Base-by-base conservation (phyloP, 2,329 filamentous ascomycete species). In the Gaeumannomyces sp. region DNA sequence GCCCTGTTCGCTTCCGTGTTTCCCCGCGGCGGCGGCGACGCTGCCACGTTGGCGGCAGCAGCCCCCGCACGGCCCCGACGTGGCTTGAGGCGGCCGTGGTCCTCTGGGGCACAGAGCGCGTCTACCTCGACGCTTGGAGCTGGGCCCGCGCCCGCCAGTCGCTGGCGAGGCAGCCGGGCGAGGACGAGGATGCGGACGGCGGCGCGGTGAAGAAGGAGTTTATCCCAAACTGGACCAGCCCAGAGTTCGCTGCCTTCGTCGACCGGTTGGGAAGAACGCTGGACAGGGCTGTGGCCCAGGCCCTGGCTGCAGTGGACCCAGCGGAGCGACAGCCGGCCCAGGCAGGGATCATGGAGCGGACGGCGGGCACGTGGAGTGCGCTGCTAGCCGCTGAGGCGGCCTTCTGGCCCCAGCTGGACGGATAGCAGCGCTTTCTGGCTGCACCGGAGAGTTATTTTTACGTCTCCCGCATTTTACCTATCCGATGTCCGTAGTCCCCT, bases 41-140 rank as follows among this genome's bases (percentile, higher is more conserved):
- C 59, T 7, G 10, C 35, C 35, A 27, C 22, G 25, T 1, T 19
- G 38, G 16, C 60, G 14, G 13, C 33, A 50, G 35, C 31, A 53
- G 60, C 61, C 22, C 25, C 10, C 19, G 35, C 25, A 14, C 19
- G 16, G 35, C 64, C 5, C 61, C 66, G 59, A 72, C 77, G 0
- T 81, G 79, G 71, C 76, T 93, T 2, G 89, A 92, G 72, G 89
- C 87, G 7, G 79, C 91, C 67, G 83, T 91, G 2, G 81, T 91
- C n/a, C 83, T 93, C 29, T 93, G 89, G 87, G 87, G 86, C n/a
- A 92, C 88, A 1, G 90, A 94, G 76, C 85, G 80, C 60, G 83
- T 81, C 66, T 89, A 89, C 71, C 72, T 88, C 25, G 79, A 83
- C 56, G 81, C 86, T 16, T 89, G 87, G 87, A 78, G 77, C 13